Percentiles rank a stretch among this genome's conserved stretches.
phyloP scores from a whole-genome alignment of 768 basidiomycete species.

The Podaxis carcinomalis region DNA sequence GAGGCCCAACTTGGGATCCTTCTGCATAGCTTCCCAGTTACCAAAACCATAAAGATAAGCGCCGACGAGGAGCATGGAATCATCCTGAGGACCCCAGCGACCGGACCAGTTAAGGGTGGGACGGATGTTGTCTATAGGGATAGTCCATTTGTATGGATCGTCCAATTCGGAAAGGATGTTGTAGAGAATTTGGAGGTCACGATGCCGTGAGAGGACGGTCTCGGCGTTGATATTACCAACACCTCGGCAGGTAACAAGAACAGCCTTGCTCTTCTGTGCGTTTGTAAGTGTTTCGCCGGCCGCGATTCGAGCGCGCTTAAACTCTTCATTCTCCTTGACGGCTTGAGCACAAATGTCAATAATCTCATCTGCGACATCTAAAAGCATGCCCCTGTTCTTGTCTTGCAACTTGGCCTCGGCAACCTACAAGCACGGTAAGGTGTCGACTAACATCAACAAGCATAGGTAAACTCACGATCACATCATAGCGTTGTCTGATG shows the following conservation, averaged over 20 bases:
- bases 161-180: conserved; percentile 70
- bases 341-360: conserved; percentile 80
- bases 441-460: conserved; percentile 2
- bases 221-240: conserved; percentile 97
- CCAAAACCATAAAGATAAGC: conserved; percentile 94
- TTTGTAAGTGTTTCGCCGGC: conserved; percentile 88
- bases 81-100: conserved; percentile 89
- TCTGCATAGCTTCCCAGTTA: conserved; percentile 93
- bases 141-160: conserved; percentile 76
- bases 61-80: conserved; percentile 92
- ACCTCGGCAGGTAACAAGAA: conserved; percentile 84
- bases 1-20: conserved; percentile 79
- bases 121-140: conserved; percentile 91
- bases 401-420: conserved; percentile 84
- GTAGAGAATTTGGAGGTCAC: conserved; percentile 85
- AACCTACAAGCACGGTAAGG: conserved; percentile 47
- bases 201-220: conserved; percentile 85
- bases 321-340: conserved; percentile 78
- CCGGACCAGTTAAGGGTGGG: conserved; percentile 96
- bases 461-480: conserved; percentile 63
- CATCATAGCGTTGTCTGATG: conserved; percentile 89
- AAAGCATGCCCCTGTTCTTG: conserved; percentile 92
- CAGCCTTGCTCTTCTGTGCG: conserved; percentile 95
- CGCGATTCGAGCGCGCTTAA: conserved; percentile 70
- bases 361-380: conserved; percentile 90